Base-by-base conservation (phyloP, 129 eudicot species). In the Calendula officinalis region DNA sequence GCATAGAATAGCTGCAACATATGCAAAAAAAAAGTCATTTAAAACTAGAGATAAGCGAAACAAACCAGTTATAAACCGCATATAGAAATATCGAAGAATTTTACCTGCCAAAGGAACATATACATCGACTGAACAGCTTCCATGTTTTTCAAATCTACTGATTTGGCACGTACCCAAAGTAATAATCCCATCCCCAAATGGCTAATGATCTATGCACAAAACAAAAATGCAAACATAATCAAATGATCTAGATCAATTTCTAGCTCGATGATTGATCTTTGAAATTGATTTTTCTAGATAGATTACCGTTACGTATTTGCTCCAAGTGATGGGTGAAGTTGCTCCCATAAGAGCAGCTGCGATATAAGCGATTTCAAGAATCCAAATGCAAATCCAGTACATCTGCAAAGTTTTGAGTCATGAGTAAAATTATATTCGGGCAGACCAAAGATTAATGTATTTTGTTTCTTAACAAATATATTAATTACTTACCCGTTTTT, bases 341-440 rank as follows among this genome's bases (percentile, higher is more conserved):
- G 73, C 73, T 43, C 75, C 75, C 27, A 59, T 67, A n/a, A 59
- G 38, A 58, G 67, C 59, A 22, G 59, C 60, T 22, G 50, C 67
- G 47, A 59, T 13, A 70, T 70, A 70, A 11, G 75, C 59, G 13
- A 70, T 60, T 70, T 70, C 75, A 59, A 70, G 75, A 37, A 60
- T 15, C 75, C 75, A 59, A 70, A 70, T 59, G 59, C 75, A 70
- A 37, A 27, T 59, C 75, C 67, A 59, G 34, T 14, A 70, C 75
- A 70, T 59, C 75, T 70, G 60, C 43, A 70, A n/a, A 22, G 30
- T 22, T 22, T 22, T 22, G 30, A 22, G 30, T 22, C 30, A 22
- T 22, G 30, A 22, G 30, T 22, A 22, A 22, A 22, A 22, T 22
- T 22, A 22, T 22, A 22, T 22, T 22, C 2, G 30, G 30, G 30